phyloP scores from a whole-genome alignment of 169 alveolate genomes.

The Eimeria acervulina region DNA sequence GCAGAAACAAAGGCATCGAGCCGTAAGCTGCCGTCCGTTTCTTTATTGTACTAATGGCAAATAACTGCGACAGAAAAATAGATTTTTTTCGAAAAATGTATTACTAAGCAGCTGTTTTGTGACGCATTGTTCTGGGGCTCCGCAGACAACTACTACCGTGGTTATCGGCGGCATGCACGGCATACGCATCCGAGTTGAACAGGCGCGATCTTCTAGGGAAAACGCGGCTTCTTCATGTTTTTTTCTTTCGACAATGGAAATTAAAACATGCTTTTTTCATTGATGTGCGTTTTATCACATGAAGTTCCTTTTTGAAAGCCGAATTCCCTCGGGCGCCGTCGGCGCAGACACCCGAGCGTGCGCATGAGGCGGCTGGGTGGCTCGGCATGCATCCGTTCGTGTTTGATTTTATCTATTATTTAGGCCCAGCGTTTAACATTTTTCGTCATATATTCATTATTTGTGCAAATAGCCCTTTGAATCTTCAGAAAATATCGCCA shows the following conservation, averaged over 20 bases:
- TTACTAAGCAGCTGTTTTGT: neutral
- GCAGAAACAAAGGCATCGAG: neutral
- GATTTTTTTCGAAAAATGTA: neutral
- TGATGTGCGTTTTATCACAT: neutral
- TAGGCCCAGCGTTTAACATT: neutral
- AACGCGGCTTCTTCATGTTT: neutral
- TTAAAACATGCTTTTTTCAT: neutral
- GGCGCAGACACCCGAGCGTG: slow-evolving; percentile 19
- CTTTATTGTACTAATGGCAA: neutral
- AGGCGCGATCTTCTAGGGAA: slow-evolving; percentile 14
- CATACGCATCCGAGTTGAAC: neutral
- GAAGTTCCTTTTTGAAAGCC: neutral
- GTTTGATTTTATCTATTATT: neutral
- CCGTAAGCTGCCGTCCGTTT: neutral
- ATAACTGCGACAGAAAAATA: neutral
- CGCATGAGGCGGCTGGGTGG: slow-evolving; percentile 7
- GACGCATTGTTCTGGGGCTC: neutral
- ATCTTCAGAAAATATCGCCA: neutral
- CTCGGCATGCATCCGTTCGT: neutral
- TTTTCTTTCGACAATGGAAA: neutral
- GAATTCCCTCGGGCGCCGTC: neutral
- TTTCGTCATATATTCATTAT: neutral
- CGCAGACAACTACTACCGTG: slow-evolving; percentile 1
- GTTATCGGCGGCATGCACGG: slow-evolving; percentile 10
- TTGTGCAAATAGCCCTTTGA: neutral